Evolutionary conservation across 495 filamentous ascomycete species (phyloP), one percentile per base, ranked within the genome.

Genomic region (Daldinia caldariorum): DNA sequence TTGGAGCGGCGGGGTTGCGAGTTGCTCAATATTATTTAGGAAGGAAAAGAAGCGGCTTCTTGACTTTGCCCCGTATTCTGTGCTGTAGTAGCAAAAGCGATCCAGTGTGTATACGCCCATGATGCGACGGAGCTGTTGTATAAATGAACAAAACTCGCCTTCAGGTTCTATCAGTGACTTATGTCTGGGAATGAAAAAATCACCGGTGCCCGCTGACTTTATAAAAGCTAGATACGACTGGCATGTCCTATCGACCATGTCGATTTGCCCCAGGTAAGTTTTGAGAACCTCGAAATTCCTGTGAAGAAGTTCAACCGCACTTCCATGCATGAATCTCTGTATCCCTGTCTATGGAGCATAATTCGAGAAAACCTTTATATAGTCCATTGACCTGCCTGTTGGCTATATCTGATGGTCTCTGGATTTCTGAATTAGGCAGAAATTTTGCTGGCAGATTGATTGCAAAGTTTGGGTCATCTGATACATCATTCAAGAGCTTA

Each of bases 401-500:
- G 0, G 66, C 43, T 3, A 18, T 56, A 4, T 32, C 38, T 5
- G 55, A n/a, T n/a, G 16, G 18, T n/a, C 32, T 69, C 20, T 10
- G 54, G 6, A 58, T 18, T 10, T 50, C 58, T 26, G 22, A 31
- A 6, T 45, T 18, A 39, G 49, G n/a, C 12, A 61, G 49, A 10
- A 37, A 16, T 10, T 56, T 12, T 20, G 47, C 7, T 22, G 67
- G n/a, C 7, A 61, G 1, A 0, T 60, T 61, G 8, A 26, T 29
- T 18, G 65, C 63, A 47, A 70, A 61, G 20, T 58, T 41, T 1
- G 62, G 38, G 14, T 74, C 58, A 22, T 47, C 43, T 18, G 50
- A 41, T 13, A 61, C n/a, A n/a, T 76, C 69, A 9, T 63, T 47
- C 2, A 76, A 54, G 37, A 72, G 72, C 7, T 58, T 72, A 41